Conservation (phyloP, 2,329 filamentous ascomycete species). For the Colletotrichum sp. region DNA sequence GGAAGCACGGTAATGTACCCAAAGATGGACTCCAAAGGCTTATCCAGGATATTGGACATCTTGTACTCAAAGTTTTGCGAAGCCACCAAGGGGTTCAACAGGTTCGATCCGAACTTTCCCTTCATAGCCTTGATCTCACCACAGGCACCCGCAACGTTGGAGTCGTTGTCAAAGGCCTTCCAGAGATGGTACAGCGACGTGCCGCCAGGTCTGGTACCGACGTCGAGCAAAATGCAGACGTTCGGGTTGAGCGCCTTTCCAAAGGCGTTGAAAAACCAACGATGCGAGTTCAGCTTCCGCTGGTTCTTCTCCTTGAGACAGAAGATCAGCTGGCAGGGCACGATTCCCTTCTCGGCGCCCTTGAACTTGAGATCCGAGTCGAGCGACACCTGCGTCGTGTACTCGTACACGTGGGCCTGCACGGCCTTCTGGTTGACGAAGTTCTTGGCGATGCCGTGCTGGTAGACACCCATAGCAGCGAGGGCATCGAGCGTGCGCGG, state of each 20-base stretch:
- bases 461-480: conserved; percentile 96
- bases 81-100: conserved; percentile 93
- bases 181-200: conserved; percentile 97
- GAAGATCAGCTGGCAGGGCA: conserved; percentile 97
- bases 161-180: conserved; percentile 99
- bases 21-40: conserved; percentile 95
- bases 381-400: conserved; percentile 96
- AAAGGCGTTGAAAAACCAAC: conserved; percentile 99
- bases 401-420: conserved; percentile 97
- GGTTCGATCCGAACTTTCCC: conserved; percentile 79
- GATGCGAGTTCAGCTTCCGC: conserved; percentile 97
- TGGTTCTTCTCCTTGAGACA: conserved; percentile 97
- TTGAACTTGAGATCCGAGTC: conserved; percentile 98
- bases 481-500: conserved; percentile 91
- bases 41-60: conserved; percentile 99
- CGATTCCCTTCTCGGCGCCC: conserved; percentile 97
- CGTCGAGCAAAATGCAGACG: conserved; percentile 94
- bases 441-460: conserved; percentile 98
- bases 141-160: conserved; percentile 94
- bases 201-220: conserved; percentile 87
- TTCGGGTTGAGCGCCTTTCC: conserved; percentile 92
- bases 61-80: conserved; percentile 99
- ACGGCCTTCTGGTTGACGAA: conserved; percentile 95
- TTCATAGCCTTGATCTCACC: conserved; percentile 98
- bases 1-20: conserved; percentile 98